phyloP scores from a whole-genome alignment of 2,329 filamentous ascomycete genomes.

The Zasmidium cellare region DNA sequence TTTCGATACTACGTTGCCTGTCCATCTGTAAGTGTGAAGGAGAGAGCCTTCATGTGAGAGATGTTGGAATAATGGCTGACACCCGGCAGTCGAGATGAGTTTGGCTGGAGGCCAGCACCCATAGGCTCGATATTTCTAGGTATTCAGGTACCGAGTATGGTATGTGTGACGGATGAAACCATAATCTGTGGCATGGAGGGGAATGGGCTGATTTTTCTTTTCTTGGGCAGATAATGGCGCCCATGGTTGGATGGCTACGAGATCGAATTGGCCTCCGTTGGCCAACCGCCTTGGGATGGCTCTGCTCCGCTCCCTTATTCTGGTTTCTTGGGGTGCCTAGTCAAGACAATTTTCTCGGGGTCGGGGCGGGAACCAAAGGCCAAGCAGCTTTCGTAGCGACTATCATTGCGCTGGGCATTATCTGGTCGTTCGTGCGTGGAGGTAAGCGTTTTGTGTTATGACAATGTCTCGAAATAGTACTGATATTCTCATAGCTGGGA shows the following conservation, averaged over 20 bases:
- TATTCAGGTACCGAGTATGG: slow-evolving; percentile 20
- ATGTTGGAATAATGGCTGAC: no score
- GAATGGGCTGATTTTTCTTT: no score
- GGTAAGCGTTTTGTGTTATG: background rate
- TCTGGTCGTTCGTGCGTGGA: slow-evolving; percentile 8
- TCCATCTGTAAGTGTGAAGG: no score
- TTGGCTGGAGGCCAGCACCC: slow-evolving; percentile 18
- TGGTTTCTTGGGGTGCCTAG: slow-evolving; percentile 23
- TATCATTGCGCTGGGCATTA: slow-evolving; percentile 17
- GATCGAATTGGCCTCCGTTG: slow-evolving; percentile 19
- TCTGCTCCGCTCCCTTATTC: slow-evolving; percentile 12
- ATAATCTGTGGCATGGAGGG: no score
- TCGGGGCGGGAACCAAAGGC: slow-evolving; percentile 10
- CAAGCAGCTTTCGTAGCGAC: slow-evolving; percentile 16
- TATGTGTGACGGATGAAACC: no score
- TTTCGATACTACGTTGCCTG: slow-evolving; percentile 19
- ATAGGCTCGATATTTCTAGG: slow-evolving; percentile 20
- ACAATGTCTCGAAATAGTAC: no score
- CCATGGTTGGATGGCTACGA: slow-evolving; percentile 18
- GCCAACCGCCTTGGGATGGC: slow-evolving; percentile 20
- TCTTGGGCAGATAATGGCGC: slow-evolving; percentile 12
- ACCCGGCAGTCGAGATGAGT: slow-evolving; percentile 14
- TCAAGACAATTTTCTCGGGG: slow-evolving; percentile 12
- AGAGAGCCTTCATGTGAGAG: no score
- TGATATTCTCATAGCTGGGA: slow-evolving; percentile 8